phyloP scores from a whole-genome alignment of 176 grass and related monocot genomes.

The Bothriochloa decipiens region DNA sequence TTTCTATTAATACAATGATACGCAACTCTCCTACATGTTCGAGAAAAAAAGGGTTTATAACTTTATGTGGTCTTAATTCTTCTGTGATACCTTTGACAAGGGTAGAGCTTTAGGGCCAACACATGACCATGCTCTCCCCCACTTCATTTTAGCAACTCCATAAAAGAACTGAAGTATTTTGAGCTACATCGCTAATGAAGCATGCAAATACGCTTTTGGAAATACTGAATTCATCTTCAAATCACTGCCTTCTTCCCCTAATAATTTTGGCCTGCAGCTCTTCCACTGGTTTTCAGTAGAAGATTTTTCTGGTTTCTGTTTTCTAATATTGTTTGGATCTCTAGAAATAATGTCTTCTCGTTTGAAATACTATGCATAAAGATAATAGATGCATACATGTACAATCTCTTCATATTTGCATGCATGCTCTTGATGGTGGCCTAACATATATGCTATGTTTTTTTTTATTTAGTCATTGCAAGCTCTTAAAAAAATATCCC shows the following conservation, averaged over 20 bases:
- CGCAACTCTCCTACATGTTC: too few relatives aligned
- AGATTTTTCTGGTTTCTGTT: neutral
- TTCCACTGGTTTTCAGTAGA: neutral
- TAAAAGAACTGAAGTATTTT: neutral
- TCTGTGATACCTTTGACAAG: neutral
- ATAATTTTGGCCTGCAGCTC: neutral
- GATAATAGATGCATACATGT: slow-evolving; percentile 29
- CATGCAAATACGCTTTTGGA: neutral
- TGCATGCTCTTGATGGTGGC: slow-evolving; percentile 1
- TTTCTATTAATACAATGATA: too few relatives aligned
- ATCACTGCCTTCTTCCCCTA: neutral
- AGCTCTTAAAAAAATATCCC: slow-evolving; percentile 97
- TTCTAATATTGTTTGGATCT: neutral
- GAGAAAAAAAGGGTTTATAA: too few relatives aligned
- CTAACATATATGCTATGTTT: slow-evolving; percentile 25
- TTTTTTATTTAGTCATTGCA: slow-evolving; percentile 72
- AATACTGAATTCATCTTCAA: neutral
- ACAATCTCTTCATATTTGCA: slow-evolving; percentile 18
- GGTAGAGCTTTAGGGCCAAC: neutral
- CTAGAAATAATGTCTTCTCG: slow-evolving; percentile 6
- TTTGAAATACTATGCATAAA: slow-evolving; percentile 27
- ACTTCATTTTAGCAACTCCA: neutral
- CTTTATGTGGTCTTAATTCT: slow-evolving; percentile 11
- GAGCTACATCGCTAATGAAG: neutral
- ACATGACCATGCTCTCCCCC: neutral